Percentiles rank a stretch among this genome's conserved stretches.
phyloP scores from a whole-genome alignment of 805 yeast genomes.

The Aciculoconidium aculeatum region DNA sequence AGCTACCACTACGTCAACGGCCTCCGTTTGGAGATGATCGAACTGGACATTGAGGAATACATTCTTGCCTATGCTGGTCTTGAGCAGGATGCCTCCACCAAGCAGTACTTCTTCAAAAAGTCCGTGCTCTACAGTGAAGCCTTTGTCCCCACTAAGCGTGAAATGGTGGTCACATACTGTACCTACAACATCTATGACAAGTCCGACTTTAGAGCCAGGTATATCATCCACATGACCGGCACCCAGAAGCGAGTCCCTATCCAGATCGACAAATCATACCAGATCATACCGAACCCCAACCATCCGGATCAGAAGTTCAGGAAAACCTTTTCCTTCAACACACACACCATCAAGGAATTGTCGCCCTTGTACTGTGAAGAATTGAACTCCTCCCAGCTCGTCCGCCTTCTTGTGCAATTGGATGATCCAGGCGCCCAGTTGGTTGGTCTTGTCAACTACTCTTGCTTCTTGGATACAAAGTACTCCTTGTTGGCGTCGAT shows the following conservation, averaged over 20 bases:
- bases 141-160: constrained; percentile 11
- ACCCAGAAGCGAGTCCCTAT: constrained; percentile 13
- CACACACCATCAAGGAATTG: constrained; percentile 12
- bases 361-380: constrained; percentile 49
- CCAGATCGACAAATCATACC: constrained; percentile 31
- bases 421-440: constrained; percentile 50
- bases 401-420: constrained; percentile 48
- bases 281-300: constrained; percentile 15
- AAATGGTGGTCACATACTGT: constrained; percentile 50
- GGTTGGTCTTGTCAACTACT: constrained; percentile 52
- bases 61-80: constrained; percentile 24
- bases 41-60: constrained; percentile 23
- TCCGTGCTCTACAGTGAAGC: constrained; percentile 4
- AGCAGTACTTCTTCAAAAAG: constrained; percentile 14
- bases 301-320: constrained; percentile 5
- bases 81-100: constrained; percentile 8
- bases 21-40: constrained; percentile 14
- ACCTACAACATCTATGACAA: constrained; percentile 68
- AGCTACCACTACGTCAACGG: constrained; percentile 37
- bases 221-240: constrained; percentile 21
- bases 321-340: constrained; percentile 13
- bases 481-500: constrained; percentile 16
- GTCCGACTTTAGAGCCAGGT: constrained; percentile 70
- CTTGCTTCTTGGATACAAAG: constrained; percentile 27
- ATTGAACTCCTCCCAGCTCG: constrained; percentile 49